A percentile compares a stretch with the other conserved stretches of the same genome.
phyloP scores from a whole-genome alignment of 2,329 filamentous ascomycete species.

The Aspergillus unguis region DNA sequence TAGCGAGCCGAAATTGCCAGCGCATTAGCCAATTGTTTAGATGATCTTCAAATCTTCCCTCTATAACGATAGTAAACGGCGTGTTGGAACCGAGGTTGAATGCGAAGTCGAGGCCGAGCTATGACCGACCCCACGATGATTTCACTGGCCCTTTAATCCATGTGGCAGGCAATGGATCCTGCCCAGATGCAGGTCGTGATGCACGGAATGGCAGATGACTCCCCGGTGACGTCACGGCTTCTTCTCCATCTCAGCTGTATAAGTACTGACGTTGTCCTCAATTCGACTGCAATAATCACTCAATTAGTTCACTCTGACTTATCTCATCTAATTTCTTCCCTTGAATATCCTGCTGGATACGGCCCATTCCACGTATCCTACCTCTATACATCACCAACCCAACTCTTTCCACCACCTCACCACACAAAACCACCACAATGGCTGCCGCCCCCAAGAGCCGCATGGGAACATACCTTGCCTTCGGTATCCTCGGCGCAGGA shows the following conservation, averaged over 20 bases:
- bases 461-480: conserved; percentile 42
- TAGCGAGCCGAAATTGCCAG: not conserved
- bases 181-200: not conserved
- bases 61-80: too few relatives aligned
- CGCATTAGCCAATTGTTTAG: not conserved
- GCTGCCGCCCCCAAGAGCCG: conserved; percentile 26
- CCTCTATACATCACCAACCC: not conserved
- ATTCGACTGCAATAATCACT: not conserved
- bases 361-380: not conserved
- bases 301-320: not conserved
- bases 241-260: not conserved
- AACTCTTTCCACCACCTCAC: not conserved
- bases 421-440: not conserved
- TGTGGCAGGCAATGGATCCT: not conserved
- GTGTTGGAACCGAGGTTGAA: too few relatives aligned
- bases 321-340: not conserved
- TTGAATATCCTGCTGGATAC: not conserved
- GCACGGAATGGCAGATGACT: conserved; percentile 7
- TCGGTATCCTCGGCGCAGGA: conserved; percentile 63
- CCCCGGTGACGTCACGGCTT: conserved; percentile 10
- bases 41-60: not conserved
- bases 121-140: conserved; percentile 14
- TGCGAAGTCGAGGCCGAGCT: too few relatives aligned
- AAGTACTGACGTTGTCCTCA: not conserved
- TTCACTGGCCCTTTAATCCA: not conserved